Evolutionary conservation across 2,329 filamentous ascomycete genomes (phyloP), one percentile per base, ranked within the genome.

Genomic region (Mycocentrospora acerina): DNA sequence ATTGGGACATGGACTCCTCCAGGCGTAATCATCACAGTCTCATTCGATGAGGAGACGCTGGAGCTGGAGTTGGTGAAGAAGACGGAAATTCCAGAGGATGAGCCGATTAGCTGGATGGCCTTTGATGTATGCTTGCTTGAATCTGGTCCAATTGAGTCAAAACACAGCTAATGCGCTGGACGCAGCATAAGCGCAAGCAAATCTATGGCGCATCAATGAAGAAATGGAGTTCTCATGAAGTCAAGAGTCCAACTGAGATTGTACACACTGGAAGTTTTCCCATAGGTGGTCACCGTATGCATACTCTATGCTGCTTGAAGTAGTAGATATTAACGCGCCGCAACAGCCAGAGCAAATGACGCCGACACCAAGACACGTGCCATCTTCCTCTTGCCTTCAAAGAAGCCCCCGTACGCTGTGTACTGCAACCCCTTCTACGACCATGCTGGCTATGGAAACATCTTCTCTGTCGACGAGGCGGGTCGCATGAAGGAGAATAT

Each of bases 391-490:
- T 81, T 95, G 34, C 85, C 89, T 19, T 86, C 88, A 15, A 78
- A 83, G 54, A 79, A 88, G 57, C 77, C 88, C 2, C 89, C 89
- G 0, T 88, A 89, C 67, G 81, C 80, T 55, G 86, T 95, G 46
- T 95, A 95, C 70, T 87, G 86, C 66, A 93, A 93, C 67, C 89
- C 89, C 7, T 95, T 95, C 69, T 95, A 95, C 75, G 81, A 88
- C 45, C 79, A 90, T 63, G 89, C 89, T 25, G 87, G 88, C 49
- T 85, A 81, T 62, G 87, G 88, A 44, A 89, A 90, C 60, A 80
- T 94, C 62, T 88, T 88, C 70, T 75, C 78, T 35, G 78, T 83
- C 34, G 75, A 79, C 31, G 40, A 64, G 7, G 55, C 65, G 2
- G 85, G 85, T 17, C 70, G 70, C n/a, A 74, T 89, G 15, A 71